Base-by-base conservation (phyloP, 108 stramenopile species). In the Stephanodiscus minutulus region DNA sequence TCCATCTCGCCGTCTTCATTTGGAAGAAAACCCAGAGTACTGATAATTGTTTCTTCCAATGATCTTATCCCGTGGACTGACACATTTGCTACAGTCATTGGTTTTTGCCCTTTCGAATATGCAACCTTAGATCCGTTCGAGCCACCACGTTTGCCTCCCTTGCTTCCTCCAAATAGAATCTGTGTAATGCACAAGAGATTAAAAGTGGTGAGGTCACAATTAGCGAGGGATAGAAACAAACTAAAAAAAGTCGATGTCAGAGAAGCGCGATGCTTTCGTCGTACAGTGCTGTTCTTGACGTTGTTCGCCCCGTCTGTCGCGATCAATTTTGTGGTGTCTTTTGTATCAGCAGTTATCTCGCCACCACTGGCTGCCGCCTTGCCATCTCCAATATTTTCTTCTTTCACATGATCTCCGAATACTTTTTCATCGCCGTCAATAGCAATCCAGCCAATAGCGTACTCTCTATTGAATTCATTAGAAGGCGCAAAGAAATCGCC, bases 371-470 rank as follows among this genome's bases (percentile, higher is more conserved):
- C 18, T 24, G 54, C 12, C 8, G 9, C 27, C 12, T 22, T 24
- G 25, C 24, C 54, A 55, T 36, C 13, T 60, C n/a, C 59, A 60
- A 7, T 21, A n/a, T 60, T n/a, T 21, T 22, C 39, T 60, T 41
- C 59, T 13, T 60, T 48, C 36, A 73, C 78, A 22, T 68, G 67
- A 39, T 81, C 80, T 22, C 64, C 31, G 0, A 46, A 39, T 17
- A 74, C 73, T 53, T 9, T 65, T 53, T 59, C 59, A 64, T 93
- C 89, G 3, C 77, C 86, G 70, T 93, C 91, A 48, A 93, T 93
- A 11, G 85, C 86, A 44, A 89, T 70, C 89, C 89, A 93, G 1
- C 89, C 87, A 56, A 80, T 74, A 3, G 91, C 83, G 77, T 86
- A 90, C 74, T 93, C 91, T 72, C 86, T 50, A 35, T 72, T 79